A percentile compares a stretch with the other conserved stretches of the same genome.
phyloP scores from a whole-genome alignment of 306 rosid species.

The Trifolium dubium region DNA sequence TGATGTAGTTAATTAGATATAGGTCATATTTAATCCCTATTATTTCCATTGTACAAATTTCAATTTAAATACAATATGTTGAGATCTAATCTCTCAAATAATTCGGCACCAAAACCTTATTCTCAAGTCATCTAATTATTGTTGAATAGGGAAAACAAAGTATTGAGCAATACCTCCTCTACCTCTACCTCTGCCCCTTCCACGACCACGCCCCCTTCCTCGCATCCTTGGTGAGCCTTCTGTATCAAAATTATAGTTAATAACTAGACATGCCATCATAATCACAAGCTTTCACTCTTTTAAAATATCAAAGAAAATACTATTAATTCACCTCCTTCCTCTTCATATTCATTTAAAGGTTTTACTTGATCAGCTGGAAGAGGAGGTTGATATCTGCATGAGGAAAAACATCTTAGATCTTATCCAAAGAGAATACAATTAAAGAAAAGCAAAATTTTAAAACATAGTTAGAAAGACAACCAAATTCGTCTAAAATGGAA shows the following conservation, averaged over 20 bases:
- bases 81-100: background rate
- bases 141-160: constrained; percentile 31
- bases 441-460: background rate
- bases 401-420: constrained; percentile 24
- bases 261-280: constrained; percentile 3
- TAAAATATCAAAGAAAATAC: constrained; percentile 13
- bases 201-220: constrained; percentile 71
- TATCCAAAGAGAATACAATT: background rate
- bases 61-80: background rate
- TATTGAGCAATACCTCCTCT: constrained; percentile 69
- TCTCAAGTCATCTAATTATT: constrained; percentile 1
- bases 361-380: constrained; percentile 83
- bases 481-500: background rate
- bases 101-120: background rate
- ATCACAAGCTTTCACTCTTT: constrained; percentile 15
- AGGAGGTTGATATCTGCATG: constrained; percentile 81
- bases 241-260: constrained; percentile 44
- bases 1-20: background rate
- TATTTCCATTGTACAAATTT: background rate
- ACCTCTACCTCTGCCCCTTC: constrained; percentile 68
- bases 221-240: constrained; percentile 73
- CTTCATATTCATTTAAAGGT: constrained; percentile 78
- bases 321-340: constrained; percentile 71
- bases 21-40: background rate
- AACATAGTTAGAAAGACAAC: constrained; percentile 1